Base-by-base conservation (phyloP, 2,329 filamentous ascomycete species). In the Beauveria brongniartii region DNA sequence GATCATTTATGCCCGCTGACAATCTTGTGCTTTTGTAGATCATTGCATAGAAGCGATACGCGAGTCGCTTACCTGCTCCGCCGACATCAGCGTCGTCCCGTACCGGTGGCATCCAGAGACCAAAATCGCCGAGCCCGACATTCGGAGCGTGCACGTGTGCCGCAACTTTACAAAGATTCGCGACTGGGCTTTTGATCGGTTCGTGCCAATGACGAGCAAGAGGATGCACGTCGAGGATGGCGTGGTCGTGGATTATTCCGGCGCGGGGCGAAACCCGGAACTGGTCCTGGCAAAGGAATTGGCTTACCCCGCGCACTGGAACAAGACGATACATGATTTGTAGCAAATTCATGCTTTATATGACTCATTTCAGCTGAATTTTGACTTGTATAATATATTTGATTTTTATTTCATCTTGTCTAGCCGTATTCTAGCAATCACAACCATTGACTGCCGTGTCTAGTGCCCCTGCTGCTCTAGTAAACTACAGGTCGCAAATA, bases 31-130 rank as follows among this genome's bases (percentile, higher is more conserved):
- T 24, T 28, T 24, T 24, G 12, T 40, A 53, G 62, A 63, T 20
- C 55, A 61, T 37, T 63, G 62, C 51, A 53, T 63, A 34, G 62
- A 63, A n/a, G 26, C 51, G 16, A 43, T 63, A 10, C 59, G 62
- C 30, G 47, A 62, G 37, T 59, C 59, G 7, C 47, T 63, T n/a
- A 63, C 56, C 30, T 63, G 62, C 51, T 50, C 41, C 37, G 59
- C 50, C 22, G 62, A 63, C 44, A 40, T 62, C n/a, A 62, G 53
- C 50, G 55, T 40, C 9, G 34, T 63, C 5, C 30, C 59, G 6
- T 62, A 56, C 28, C 28, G 55, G 7, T 62, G 62, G 59, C 22
- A 37, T n/a, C 26, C 26, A 1, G 26, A 12, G 16, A 51, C 22
- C 34, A 54, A 48, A 10, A 58, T 63, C 44, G 34, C 47, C 16